These are phyloP conservation scores for Mytilinidion resinicola DNA, from an alignment of 495 filamentous ascomycete species.

Conservation along the genomic window DNA sequence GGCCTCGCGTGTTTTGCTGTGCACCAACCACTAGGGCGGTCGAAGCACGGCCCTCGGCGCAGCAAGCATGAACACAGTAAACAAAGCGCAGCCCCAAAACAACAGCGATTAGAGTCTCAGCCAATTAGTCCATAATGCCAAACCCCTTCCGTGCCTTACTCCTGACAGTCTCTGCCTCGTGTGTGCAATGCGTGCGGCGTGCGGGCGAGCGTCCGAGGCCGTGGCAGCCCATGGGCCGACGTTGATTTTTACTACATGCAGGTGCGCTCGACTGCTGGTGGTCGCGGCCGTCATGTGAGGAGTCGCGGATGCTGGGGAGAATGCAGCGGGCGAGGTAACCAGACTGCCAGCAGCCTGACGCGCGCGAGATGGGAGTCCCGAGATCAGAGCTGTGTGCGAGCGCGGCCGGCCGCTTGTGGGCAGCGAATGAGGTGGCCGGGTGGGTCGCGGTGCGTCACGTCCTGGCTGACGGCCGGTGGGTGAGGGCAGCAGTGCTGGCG, in stretches of 20 bases:
- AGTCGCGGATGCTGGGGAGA: slow-evolving; percentile 15
- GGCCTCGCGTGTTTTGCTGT: slow-evolving; percentile 15
- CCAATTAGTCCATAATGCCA: not conserved
- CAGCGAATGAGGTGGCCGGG: slow-evolving; percentile 4
- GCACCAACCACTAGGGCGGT: slow-evolving; percentile 9
- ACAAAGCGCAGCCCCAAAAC: slow-evolving; percentile 11
- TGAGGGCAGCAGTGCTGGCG: not conserved
- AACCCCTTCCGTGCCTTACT: not conserved
- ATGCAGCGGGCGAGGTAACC: not conserved
- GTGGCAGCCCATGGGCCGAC: slow-evolving; percentile 18
- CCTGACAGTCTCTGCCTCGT: slow-evolving; percentile 4
- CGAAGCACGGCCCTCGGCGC: slow-evolving; percentile 4
- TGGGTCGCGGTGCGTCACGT: not conserved
- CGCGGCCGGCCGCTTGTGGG: not conserved
- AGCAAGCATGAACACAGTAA: slow-evolving; percentile 13
- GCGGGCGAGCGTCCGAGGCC: not conserved
- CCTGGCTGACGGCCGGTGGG: not conserved
- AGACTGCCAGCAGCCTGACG: not conserved
- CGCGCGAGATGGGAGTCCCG: not conserved
- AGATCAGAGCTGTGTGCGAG: not conserved
- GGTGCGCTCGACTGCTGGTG: slow-evolving; percentile 9
- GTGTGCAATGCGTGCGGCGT: not conserved
- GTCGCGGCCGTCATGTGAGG: slow-evolving; percentile 28
- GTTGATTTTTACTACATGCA: slow-evolving; percentile 32
- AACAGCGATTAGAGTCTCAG: not conserved